Percentiles rank a stretch among this genome's conserved stretches.
Conservation (phyloP, 345 rosid genomes). For the Populus davidiana region DNA sequence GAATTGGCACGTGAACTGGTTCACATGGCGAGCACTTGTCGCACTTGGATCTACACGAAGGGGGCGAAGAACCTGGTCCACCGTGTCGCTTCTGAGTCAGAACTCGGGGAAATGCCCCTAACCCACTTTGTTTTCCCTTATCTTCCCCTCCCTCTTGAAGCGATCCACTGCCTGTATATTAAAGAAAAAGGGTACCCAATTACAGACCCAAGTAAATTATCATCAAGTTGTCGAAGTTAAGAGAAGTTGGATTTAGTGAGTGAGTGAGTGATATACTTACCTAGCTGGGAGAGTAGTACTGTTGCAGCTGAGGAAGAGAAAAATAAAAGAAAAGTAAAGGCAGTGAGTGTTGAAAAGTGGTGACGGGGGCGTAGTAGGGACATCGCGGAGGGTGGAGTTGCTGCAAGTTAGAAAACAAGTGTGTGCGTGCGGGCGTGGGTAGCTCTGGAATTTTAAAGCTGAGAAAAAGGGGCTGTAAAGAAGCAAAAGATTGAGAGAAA, state of each 20-base stretch:
- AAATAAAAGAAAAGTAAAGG: conserved; percentile 57
- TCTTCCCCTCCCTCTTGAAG: conserved; percentile 29
- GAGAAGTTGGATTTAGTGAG: background rate
- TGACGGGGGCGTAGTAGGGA: conserved; percentile 42
- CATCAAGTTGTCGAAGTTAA: background rate
- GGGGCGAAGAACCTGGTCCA: conserved; percentile 78
- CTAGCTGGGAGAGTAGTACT: conserved; percentile 22
- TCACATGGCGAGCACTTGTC: conserved; percentile 74
- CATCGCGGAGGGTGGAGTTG: conserved; percentile 42
- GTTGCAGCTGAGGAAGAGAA: conserved; percentile 35
- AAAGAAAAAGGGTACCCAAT: background rate
- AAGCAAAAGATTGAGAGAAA: background rate
- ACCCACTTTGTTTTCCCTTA: conserved; percentile 24
- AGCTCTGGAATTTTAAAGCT: background rate
- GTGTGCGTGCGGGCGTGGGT: background rate
- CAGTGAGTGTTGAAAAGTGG: conserved; percentile 33
- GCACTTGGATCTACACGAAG: conserved; percentile 86
- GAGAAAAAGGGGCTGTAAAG: background rate
- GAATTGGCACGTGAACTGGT: conserved; percentile 87
- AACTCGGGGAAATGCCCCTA: conserved; percentile 22
- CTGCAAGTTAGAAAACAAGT: background rate
- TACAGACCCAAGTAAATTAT: no score
- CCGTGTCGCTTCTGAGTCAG: conserved; percentile 38
- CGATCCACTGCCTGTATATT: conserved; percentile 27
- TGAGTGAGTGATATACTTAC: conserved; percentile 17